phyloP scores from a whole-genome alignment of 495 filamentous ascomycete genomes.

The Xanthoparmelia taractica region DNA sequence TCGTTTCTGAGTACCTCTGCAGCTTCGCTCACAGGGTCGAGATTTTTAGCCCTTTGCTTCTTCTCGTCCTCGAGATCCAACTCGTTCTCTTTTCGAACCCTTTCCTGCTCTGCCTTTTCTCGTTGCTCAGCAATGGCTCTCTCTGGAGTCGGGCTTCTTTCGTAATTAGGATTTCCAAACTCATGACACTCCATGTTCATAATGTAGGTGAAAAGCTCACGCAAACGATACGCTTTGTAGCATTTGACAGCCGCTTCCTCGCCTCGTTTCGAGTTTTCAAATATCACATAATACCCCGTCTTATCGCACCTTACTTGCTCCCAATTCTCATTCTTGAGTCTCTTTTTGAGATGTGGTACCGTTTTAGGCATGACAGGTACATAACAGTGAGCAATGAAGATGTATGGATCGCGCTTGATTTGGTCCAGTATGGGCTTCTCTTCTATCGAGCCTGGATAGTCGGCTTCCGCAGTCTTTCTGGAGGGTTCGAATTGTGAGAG shows the following conservation, averaged over 20 bases:
- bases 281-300: conserved; percentile 85
- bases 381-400: conserved; percentile 79
- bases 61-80: conserved; percentile 80
- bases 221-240: conserved; percentile 61
- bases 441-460: conserved; percentile 46
- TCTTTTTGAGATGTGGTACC: conserved; percentile 76
- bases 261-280: conserved; percentile 65
- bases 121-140: conserved; percentile 45
- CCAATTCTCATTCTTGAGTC: conserved; percentile 69
- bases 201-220: conserved; percentile 78
- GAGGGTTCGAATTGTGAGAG: conserved; percentile 19
- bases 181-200: conserved; percentile 84
- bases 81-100: conserved; percentile 60
- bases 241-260: conserved; percentile 73
- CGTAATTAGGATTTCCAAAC: conserved; percentile 59
- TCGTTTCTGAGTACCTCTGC: conserved; percentile 69
- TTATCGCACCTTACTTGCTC: conserved; percentile 72
- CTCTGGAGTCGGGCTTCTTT: conserved; percentile 55
- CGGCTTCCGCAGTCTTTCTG: conserved; percentile 38
- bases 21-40: conserved; percentile 82
- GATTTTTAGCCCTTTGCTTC: conserved; percentile 65
- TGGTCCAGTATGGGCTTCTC: conserved; percentile 53
- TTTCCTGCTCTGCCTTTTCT: conserved; percentile 47
- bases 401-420: conserved; percentile 76
- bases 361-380: conserved; percentile 84